These are phyloP conservation scores for Apophysomyces trapeziformis DNA, from an alignment of 371 early-diverging fungal genomes.

Conservation along the genomic window DNA sequence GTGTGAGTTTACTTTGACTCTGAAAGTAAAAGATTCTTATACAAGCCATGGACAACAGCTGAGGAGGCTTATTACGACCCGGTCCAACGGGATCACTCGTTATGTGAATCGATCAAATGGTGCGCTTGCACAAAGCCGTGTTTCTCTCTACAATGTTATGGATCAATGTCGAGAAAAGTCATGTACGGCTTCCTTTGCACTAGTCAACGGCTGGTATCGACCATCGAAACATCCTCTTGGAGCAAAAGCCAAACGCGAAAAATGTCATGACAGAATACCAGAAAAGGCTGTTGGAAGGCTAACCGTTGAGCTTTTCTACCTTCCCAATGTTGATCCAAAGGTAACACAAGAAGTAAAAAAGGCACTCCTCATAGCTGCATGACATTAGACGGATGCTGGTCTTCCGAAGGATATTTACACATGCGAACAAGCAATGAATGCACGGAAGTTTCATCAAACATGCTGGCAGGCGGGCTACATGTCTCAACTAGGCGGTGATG, in stretches of 20 bases:
- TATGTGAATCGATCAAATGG: constrained; percentile 28
- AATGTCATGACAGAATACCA: constrained; percentile 6
- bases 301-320: constrained; percentile 29
- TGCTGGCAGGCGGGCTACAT: constrained; percentile 43
- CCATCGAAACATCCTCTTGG: constrained; percentile 14
- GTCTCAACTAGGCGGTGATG: constrained; percentile 37
- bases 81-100: constrained; percentile 16
- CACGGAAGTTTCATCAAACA: constrained; percentile 35
- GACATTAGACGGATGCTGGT: background rate
- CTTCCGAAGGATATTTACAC: constrained; percentile 26
- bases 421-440: constrained; percentile 38
- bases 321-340: constrained; percentile 20
- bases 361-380: background rate
- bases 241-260: constrained; percentile 14
- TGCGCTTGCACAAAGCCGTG: constrained; percentile 39
- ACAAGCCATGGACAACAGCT: background rate
- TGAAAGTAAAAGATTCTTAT: background rate
- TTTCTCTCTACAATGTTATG: constrained; percentile 30
- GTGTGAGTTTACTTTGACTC: constrained; percentile 26
- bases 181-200: constrained; percentile 38
- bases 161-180: constrained; percentile 21
- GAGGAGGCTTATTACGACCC: background rate
- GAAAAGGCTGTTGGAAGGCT: constrained; percentile 51
- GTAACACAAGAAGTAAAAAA: constrained; percentile 5
- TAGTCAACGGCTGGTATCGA: constrained; percentile 50